phyloP scores from a whole-genome alignment of 148 eudicot species.

The Selenicereus undatus region DNA sequence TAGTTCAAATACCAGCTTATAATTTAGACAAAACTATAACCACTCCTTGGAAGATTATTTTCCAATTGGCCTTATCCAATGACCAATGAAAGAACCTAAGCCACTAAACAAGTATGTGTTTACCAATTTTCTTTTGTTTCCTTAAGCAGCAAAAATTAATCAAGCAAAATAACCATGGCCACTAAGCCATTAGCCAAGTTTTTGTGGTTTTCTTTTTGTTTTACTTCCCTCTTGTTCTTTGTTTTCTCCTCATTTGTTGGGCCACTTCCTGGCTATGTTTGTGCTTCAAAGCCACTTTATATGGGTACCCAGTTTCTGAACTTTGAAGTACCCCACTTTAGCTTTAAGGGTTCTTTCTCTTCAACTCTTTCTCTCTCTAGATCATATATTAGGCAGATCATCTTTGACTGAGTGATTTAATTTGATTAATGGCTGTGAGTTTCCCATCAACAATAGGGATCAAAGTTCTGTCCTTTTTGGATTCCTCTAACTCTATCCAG shows the following conservation, averaged over 20 bases:
- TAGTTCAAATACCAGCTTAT: neutral
- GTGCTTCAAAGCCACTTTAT: neutral
- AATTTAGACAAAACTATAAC: neutral
- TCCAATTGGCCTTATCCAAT: too few relatives aligned
- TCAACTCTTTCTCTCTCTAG: neutral
- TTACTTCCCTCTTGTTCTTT: neutral
- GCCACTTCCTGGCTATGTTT: neutral
- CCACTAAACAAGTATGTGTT: neutral
- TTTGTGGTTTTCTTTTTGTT: neutral
- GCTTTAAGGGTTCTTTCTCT: neutral
- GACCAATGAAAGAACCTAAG: neutral
- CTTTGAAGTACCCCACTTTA: neutral
- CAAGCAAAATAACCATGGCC: neutral
- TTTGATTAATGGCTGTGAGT: constrained; percentile 62
- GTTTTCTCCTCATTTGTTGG: neutral
- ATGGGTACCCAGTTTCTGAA: neutral
- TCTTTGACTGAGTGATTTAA: neutral
- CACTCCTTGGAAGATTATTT: neutral
- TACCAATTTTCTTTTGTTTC: neutral
- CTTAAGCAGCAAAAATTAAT: neutral
- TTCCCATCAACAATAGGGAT: constrained; percentile 56
- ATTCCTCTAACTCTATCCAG: constrained; percentile 43
- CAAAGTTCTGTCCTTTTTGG: constrained; percentile 60
- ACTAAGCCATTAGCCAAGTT: neutral
- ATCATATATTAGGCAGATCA: neutral